Base-by-base conservation (phyloP, 148 eudicot species). In the Tetragonia tetragonoides region DNA sequence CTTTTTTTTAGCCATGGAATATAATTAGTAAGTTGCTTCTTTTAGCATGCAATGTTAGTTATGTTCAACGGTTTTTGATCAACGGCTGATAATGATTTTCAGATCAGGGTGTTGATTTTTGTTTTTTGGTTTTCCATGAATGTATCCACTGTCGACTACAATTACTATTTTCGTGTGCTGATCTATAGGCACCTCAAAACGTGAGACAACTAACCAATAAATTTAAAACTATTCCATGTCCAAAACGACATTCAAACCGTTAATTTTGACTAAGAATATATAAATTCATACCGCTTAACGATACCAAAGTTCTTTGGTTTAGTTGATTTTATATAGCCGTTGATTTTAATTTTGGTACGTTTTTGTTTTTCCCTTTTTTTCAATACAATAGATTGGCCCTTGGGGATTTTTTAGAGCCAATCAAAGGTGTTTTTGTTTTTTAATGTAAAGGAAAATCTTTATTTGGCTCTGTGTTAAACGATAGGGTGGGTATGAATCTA, bases 401-500 rank as follows among this genome's bases (percentile, higher is more conserved):
- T 74, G 4, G 8, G 34, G 0, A 4, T 18, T 15, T 21, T 12
- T 6, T 39, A 75, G 70, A 66, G 77, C 12, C 73, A 75, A 72
- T 49, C 3, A 12, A 10, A 9, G 0, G 7, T 20, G 18, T 41
- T 15, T 67, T 38, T 37, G 3, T 39, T 38, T 41, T 3, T 15
- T 16, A 2, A 10, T 21, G 5, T 9, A 18, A 8, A 11, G 51
- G n/a, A 7, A 21, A 41, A 17, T 49, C 24, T 21, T 21, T 20
- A 46, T 23, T 49, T 66, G 78, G 72, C 57, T 76, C 37, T 28
- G 51, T 12, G 4, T 80, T 70, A 74, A 24, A 54, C 14, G 54
- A n/a, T 24, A 23, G 56, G 39, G 42, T 38, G 61, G 71, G 46
- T 65, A 39, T 78, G 68, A 68, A 84, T 87, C 89, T 87, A 41